These are phyloP conservation scores for Boletus eberwhitei DNA, from an alignment of 768 basidiomycete genomes.

Conservation along the genomic window DNA sequence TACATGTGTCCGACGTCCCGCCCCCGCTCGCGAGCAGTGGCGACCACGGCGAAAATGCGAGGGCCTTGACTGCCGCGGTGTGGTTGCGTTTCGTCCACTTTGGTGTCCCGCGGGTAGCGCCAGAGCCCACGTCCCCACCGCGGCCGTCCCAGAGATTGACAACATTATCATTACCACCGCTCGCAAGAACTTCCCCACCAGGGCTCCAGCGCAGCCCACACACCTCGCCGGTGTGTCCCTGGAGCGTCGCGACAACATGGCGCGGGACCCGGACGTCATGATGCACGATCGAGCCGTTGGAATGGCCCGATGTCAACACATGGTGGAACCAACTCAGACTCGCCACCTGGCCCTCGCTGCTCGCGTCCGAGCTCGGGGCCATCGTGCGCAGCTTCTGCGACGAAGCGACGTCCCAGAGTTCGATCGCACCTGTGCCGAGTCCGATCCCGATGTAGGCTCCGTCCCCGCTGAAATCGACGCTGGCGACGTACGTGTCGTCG, in stretches of 20 bases:
- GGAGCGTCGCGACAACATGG: slow-evolving; percentile 87
- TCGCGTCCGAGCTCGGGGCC: slow-evolving; percentile 41
- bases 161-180: slow-evolving; percentile 96
- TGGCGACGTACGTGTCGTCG: slow-evolving; percentile 71
- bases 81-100: slow-evolving; percentile 94
- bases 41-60: slow-evolving; percentile 98
- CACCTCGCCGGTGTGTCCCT: slow-evolving; percentile 90
- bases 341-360: slow-evolving; percentile 61
- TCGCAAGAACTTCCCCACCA: slow-evolving; percentile 88
- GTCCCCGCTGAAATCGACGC: slow-evolving; percentile 76
- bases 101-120: slow-evolving; percentile 52
- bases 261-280: slow-evolving; percentile 87
- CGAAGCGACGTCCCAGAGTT: slow-evolving; percentile 90
- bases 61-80: slow-evolving; percentile 82
- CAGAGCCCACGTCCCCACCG: slow-evolving; percentile 48
- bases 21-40: slow-evolving; percentile 90
- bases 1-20: slow-evolving; percentile 89
- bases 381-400: slow-evolving; percentile 86
- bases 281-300: slow-evolving; percentile 94
- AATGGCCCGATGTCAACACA: slow-evolving; percentile 82
- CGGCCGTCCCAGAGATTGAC: slow-evolving; percentile 97
- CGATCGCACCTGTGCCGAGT: slow-evolving; percentile 76
- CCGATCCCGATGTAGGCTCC: slow-evolving; percentile 83
- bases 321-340: slow-evolving; percentile 86
- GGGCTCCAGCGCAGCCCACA: slow-evolving; percentile 88